Base-by-base conservation (phyloP, 2,329 filamentous ascomycete genomes). In the Coniella lustricola region DNA sequence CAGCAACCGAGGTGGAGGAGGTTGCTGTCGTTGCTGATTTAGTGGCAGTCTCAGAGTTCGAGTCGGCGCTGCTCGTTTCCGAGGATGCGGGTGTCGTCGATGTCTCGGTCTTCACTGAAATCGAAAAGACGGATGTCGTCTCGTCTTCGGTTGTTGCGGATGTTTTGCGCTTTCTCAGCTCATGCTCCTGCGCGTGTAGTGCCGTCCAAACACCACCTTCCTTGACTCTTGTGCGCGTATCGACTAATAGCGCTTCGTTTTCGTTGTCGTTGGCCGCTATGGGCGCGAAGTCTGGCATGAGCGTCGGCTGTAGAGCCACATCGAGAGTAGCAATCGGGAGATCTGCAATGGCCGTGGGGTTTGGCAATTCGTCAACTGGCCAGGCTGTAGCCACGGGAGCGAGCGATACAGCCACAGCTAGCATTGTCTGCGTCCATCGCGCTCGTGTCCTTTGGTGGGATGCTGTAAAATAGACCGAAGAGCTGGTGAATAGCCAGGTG, bases 161-260 rank as follows among this genome's bases (percentile, higher is more conserved):
- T 3, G 43, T 39, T 14, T 49, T 54, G 42, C 55, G 49, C 46
- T 33, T 55, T 31, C 55, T 54, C 46, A 61, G 49, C 32, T 59
- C 56, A 9, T 55, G 54, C 38, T 68, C 61, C 9, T 66, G 62
- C 42, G 62, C 56, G 8, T 66, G 61, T 53, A 69, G 55, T 57
- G 65, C 64, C 17, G 58, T 57, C 68, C 68, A 71, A 32, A 59
- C 55, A 34, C 64, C 64, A 40, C 64, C 55, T n/a, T 52, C 22
- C 37, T 62, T 47, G 49, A 62, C 57, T 29, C 64, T 64, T 31
- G 64, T 55, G 36, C 64, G 61, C 29, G 60, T 60, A 57, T 70
- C 68, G 48, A 67, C 58, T 32, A 67, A 42, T 44, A 71, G 53
- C 9, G 60, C 63, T 46, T 66, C 64, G 33, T 53, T 54, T 32